phyloP scores from a whole-genome alignment of 768 basidiomycete species.

The Xanthoconium purpureum region DNA sequence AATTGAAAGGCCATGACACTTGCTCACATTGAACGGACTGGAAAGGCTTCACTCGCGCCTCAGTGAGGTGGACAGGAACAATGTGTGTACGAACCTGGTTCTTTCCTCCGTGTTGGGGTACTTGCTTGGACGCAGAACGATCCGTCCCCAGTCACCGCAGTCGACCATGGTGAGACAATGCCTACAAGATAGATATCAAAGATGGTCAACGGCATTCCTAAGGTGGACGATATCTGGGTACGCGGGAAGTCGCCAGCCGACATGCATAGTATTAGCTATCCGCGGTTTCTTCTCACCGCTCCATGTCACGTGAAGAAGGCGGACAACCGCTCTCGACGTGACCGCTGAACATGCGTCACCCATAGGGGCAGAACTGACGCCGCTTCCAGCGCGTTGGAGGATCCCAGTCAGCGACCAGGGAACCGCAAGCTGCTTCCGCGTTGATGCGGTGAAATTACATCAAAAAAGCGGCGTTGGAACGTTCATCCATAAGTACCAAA shows the following conservation, averaged over 20 bases:
- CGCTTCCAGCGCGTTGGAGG: slow-evolving; percentile 19
- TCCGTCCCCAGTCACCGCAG: slow-evolving; percentile 18
- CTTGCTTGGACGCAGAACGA: background rate
- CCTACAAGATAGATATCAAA: background rate
- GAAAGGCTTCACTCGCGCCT: slow-evolving; percentile 4
- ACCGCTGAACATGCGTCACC: background rate
- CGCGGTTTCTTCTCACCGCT: slow-evolving; percentile 11
- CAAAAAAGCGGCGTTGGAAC: slow-evolving; percentile 42
- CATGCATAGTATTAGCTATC: background rate
- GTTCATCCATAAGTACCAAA: slow-evolving; percentile 47
- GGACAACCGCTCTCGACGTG: slow-evolving; percentile 5
- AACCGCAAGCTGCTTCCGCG: slow-evolving; percentile 14
- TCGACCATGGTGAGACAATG: background rate
- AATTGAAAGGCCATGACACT: slow-evolving; percentile 4
- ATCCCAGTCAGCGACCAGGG: slow-evolving; percentile 12
- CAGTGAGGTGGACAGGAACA: background rate
- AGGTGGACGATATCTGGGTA: slow-evolving; percentile 4
- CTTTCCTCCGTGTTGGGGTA: slow-evolving; percentile 1
- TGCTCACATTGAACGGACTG: background rate
- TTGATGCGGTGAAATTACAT: slow-evolving; percentile 29
- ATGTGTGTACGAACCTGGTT: slow-evolving; percentile 12
- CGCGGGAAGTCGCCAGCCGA: slow-evolving; percentile 5
- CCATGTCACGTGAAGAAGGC: slow-evolving; percentile 14
- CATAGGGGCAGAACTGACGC: slow-evolving; percentile 20
- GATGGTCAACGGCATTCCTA: slow-evolving; percentile 5